Evolutionary conservation across 371 early-diverging fungal species (phyloP), one percentile per base, ranked within the genome.

Genomic region (Lichtheimia ramosa): DNA sequence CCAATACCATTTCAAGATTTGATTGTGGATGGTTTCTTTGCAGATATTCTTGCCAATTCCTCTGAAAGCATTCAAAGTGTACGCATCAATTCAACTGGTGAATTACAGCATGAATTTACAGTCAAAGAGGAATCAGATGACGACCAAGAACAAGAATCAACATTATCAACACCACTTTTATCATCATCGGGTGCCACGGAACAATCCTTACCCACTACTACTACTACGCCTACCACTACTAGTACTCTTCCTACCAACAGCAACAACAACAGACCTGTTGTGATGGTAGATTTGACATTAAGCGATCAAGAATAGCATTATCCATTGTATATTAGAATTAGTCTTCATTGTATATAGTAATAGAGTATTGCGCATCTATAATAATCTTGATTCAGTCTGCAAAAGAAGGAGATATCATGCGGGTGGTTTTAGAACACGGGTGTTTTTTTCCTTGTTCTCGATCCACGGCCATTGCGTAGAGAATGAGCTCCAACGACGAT

Each of bases 11-110:
- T 80, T 79, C 74, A 82, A 10, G 89, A 88, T 49, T 69, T 89
- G 13, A 69, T 87, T 1, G 71, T 86, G 21, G 89, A 89, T 64
- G 85, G 81, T 39, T 91, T 85, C 58, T 91, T 89, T 68, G 66
- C 74, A 13, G 86, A 84, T 39, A 83, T 92, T 25, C 62, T 92
- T 20, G 56, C 68, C 2, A 70, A 69, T 15, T 79, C 83, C 12
- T 68, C 80, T 0, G 48, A 60, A n/a, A 65, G 61, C 49, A 69
- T 84, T 15, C 87, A 88, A 27, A 81, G 71, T 18, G 77, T 91
- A 8, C 74, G 75, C 7, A 79, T 92, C 1, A 88, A 86, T 43
- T 69, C 86, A 5, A 79, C 81, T 59, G 89, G 89, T 4, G 59
- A 71, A 10, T 79, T 89, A 74, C 73, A 70, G 34, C 59, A 84